Base-by-base conservation (phyloP, 2,329 filamentous ascomycete genomes). In the Pseudogymnoascus sp. region DNA sequence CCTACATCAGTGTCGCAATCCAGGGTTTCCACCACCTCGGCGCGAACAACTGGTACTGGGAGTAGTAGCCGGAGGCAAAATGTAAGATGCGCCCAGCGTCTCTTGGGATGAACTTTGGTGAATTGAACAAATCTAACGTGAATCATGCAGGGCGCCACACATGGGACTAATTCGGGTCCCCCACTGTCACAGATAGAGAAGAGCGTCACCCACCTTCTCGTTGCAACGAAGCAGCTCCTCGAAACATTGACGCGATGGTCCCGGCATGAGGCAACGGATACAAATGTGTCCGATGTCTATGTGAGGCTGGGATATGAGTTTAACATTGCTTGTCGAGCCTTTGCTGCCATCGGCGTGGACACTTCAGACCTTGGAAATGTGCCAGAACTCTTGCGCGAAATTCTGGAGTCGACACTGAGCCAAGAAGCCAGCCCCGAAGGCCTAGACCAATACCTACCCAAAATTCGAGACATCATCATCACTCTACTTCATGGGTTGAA, bases 161-260 rank as follows among this genome's bases (percentile, higher is more conserved):
- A 62, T 23, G 36, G 36, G 61, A 63, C 37, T 67, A 28, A 31
- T 34, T 60, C 70, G 31, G 67, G 67, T 43, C 69, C 69, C 62
- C 72, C 72, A 34, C 63, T 99, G 69, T 97, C 93, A 61, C 93
- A 96, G 76, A 99, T 99, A 77, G 95, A 99, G 80, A 97, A 97
- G 80, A 97, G 93, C 75, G 95, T 99, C 67, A 97, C 93, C 9
- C 95, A 99, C 75, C 88, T 99, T 49, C 87, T 99, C 37, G 93
- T 99, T 68, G 95, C 95, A 37, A 99, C 95, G 36, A 99, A 99
- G 75, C 93, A 97, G 77, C 87, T 99, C 2, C 88, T 99, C 66
- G 95, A 99, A 79, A 99, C 93, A 5, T 82, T 99, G 66, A 99
- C 95, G 56, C 90, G 96, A 81, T 99, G 95, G 95, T 99, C 95